Evolutionary conservation across 192 early-diverging fungal species (phyloP), one percentile per base, ranked within the genome.

Genomic region (Backusella morwellensis): DNA sequence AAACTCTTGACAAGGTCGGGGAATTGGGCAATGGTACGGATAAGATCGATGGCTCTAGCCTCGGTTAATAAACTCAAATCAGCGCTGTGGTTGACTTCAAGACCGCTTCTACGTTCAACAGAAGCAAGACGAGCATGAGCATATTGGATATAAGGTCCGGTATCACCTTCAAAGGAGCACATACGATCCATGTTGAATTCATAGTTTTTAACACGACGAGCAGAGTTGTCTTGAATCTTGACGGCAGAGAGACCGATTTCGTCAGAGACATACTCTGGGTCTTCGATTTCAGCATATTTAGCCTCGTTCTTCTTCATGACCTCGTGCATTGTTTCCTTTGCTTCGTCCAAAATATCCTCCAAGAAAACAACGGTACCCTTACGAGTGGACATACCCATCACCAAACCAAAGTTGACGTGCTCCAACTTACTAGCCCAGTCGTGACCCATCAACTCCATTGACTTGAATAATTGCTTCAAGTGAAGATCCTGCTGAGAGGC

Each of bases 61-160:
- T 96, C 96, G 14, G 82, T 88, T 34, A 98, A 85, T 6, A 93
- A 86, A 19, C 81, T 79, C 71, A 95, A 74, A 75, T 98, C 90
- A 0, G 87, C 92, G 32, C 90, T 84, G 14, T 83, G 85, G 78
- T 88, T 91, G 75, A 93, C 82, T 42, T 78, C 73, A 74, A 90
- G 82, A 68, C 81, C 86, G 12, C 89, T 86, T 77, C 89, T 92
- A 79, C 97, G 96, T 86, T 97, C 94, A 63, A 99, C 93, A 75
- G 97, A 97, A 86, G 94, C 95, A 42, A 98, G 86, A 81, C 98
- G 97, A 38, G 98, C 91, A 82, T 99, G 97, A n/a, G 97, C 93
- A 82, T 97, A 99, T 88, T 98, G 97, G 34, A 99, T 86, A 86
- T 99, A 99, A 23, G 98, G 98, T n/a, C 97, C 98, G 38, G 98